Evolutionary conservation across 1,284 basidiomycete species (phyloP), one percentile per base, ranked within the genome.

Genomic region (Chalciporus sp.): DNA sequence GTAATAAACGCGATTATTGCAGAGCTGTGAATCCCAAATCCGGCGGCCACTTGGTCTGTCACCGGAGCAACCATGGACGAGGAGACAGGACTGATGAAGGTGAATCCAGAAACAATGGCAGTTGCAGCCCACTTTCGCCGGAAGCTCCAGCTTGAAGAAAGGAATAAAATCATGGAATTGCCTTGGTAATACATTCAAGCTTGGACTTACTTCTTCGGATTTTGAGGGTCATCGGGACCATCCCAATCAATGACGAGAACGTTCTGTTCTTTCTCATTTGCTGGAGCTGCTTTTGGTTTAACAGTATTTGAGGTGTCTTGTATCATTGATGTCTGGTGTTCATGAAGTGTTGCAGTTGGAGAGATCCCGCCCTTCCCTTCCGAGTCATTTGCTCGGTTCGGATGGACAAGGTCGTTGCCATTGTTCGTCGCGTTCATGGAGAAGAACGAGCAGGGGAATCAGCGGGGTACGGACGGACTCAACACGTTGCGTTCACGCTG

Each of bases 41-140:
- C 69, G 12, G 59, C 49, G 0, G 85, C 82, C 7, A 91, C 60
- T 45, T 81, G 76, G 0, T 61, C 61, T 1, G 78, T 75, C 0
- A 88, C 86, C 0, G 89, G 87, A 0, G 91, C 85, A 29, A 89
- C 77, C 81, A 90, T 88, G 28, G 81, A 76, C 20, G 80, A 81
- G 1, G 82, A 74, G 7, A 80, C 74, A 1, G 82, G 77, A 16
- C 68, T 73, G 37, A 83, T 80, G 60, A 83, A 83, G 0, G 77
- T 79, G 58, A 77, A 80, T 0, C 72, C 71, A 12, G 79, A 81
- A 0, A 83, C 72, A 44, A 81, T 74, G 9, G 62, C 53, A 0
- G 78, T 81, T 1, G 79, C 77, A 9, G 71, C 72, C 76, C 81
- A 79, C 66, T 82, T 83, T 51, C 70, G 71, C 50, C 62, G 67